Evolutionary conservation across 495 filamentous ascomycete species (phyloP).

Genomic region (Acidomyces sp.): DNA sequence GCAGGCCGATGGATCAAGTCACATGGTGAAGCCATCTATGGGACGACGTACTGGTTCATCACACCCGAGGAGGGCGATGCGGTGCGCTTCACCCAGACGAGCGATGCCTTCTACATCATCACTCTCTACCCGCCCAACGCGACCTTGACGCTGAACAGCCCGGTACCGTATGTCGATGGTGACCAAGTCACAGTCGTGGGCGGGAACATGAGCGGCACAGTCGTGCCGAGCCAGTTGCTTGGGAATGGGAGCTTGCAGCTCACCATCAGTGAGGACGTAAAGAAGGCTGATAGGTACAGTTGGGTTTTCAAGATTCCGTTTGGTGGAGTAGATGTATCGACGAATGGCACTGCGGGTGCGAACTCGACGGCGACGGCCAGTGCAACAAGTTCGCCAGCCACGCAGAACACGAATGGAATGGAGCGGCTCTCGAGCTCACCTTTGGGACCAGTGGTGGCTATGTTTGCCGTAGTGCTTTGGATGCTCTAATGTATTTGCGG

Average conservation of each 20-base stretch:
- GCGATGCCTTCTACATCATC: constrained; percentile 41
- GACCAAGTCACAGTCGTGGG: constrained; percentile 36
- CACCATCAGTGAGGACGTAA: constrained; percentile 23
- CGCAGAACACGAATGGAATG: constrained; percentile 7
- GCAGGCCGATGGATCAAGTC: constrained; percentile 40
- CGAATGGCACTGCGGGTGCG: background rate
- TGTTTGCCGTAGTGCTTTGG: no score
- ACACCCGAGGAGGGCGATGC: constrained; percentile 34
- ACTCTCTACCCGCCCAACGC: constrained; percentile 33
- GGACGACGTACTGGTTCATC: constrained; percentile 46
- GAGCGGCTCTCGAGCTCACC: no score
- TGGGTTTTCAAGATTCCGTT: constrained; percentile 40
- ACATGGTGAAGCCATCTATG: constrained; percentile 42
- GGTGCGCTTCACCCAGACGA: constrained; percentile 39
- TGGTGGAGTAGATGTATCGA: constrained; percentile 6
- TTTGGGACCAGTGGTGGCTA: no score
- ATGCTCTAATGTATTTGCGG: no score
- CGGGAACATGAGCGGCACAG: constrained; percentile 30
- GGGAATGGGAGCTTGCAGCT: constrained; percentile 25
- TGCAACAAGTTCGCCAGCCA: constrained; percentile 1
- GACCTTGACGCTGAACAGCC: constrained; percentile 29
- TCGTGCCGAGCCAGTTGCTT: constrained; percentile 23
- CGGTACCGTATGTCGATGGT: constrained; percentile 34
- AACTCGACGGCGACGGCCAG: constrained; percentile 1
- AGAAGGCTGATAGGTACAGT: constrained; percentile 32